Conservation (phyloP, 164 flowering plant genomes). For the Litsea cubeba region DNA sequence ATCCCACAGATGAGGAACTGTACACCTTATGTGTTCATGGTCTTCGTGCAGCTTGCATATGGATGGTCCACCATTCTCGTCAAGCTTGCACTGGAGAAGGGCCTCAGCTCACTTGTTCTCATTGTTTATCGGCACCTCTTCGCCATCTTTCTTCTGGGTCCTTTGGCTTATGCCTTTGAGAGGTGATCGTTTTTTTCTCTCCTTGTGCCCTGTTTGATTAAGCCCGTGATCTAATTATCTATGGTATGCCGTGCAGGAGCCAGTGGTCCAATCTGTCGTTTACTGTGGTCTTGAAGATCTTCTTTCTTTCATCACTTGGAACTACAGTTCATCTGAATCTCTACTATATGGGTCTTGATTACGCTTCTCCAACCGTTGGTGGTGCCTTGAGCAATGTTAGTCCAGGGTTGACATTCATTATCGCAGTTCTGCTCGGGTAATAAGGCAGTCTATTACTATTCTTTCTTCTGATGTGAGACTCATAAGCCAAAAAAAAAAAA, state of each 20-base stretch:
- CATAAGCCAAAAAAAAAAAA: no score
- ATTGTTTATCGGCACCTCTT: constrained; percentile 40
- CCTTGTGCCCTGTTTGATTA: not conserved
- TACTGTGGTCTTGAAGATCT: constrained; percentile 24
- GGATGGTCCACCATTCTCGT: constrained; percentile 39
- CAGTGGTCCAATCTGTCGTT: constrained; percentile 28
- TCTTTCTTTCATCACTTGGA: constrained; percentile 32
- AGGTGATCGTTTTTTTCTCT: constrained; percentile 18
- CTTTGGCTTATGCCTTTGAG: constrained; percentile 42
- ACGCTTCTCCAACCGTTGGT: constrained; percentile 43
- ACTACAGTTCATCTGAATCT: constrained; percentile 35
- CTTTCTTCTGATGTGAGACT: no score
- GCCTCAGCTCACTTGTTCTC: constrained; percentile 34
- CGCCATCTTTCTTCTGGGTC: constrained; percentile 33
- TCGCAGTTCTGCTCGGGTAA: constrained; percentile 35
- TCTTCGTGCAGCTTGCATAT: constrained; percentile 28
- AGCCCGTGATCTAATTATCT: not conserved
- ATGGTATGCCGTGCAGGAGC: constrained; percentile 21
- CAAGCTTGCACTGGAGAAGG: constrained; percentile 35
- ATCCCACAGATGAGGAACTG: constrained; percentile 5
- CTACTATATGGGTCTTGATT: constrained; percentile 30
- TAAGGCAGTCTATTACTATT: no score
- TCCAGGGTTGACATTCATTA: constrained; percentile 35
- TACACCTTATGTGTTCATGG: constrained; percentile 27
- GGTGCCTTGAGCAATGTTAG: constrained; percentile 31